phyloP scores from a whole-genome alignment of 2,329 filamentous ascomycete species.

The Colletotrichum salicis region DNA sequence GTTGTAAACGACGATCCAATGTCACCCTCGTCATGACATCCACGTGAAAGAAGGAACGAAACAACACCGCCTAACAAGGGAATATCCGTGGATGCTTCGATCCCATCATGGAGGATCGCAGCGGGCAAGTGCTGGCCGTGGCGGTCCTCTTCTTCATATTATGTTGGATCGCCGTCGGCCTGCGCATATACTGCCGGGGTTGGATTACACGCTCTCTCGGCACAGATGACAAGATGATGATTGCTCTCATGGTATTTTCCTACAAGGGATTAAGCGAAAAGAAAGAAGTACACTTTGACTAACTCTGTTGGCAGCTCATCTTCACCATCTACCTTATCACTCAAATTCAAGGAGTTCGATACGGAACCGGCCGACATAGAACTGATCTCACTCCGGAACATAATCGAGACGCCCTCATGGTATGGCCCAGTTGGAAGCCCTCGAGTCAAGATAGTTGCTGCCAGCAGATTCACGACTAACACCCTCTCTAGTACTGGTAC shows the following conservation, averaged over 20 bases:
- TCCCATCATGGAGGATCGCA: constrained; percentile 36
- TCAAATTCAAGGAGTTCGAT: constrained; percentile 41
- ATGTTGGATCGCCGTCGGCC: constrained; percentile 43
- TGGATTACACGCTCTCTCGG: constrained; percentile 46
- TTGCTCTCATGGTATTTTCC: constrained; percentile 43
- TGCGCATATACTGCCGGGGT: constrained; percentile 46
- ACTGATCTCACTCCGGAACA: constrained; percentile 36
- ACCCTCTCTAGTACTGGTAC: constrained; percentile 47
- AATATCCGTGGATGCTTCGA: constrained; percentile 13
- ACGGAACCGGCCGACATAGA: constrained; percentile 43
- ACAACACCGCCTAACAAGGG: not conserved
- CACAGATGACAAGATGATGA: constrained; percentile 47
- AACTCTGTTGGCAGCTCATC: constrained; percentile 32
- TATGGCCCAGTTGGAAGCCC: constrained; percentile 18
- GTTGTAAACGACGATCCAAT: not conserved
- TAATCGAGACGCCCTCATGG: constrained; percentile 44
- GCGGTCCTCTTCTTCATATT: constrained; percentile 47
- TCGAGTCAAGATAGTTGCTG: not conserved
- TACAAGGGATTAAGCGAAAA: not conserved
- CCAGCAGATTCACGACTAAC: constrained; percentile 9
- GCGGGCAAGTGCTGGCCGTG: constrained; percentile 41
- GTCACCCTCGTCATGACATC: constrained; percentile 18
- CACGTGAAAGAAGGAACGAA: constrained; percentile 11
- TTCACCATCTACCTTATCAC: constrained; percentile 40
- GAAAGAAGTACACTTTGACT: not conserved